Evolutionary conservation across 108 stramenopile genomes (phyloP).

Genomic region (Bacterosira constricta): DNA sequence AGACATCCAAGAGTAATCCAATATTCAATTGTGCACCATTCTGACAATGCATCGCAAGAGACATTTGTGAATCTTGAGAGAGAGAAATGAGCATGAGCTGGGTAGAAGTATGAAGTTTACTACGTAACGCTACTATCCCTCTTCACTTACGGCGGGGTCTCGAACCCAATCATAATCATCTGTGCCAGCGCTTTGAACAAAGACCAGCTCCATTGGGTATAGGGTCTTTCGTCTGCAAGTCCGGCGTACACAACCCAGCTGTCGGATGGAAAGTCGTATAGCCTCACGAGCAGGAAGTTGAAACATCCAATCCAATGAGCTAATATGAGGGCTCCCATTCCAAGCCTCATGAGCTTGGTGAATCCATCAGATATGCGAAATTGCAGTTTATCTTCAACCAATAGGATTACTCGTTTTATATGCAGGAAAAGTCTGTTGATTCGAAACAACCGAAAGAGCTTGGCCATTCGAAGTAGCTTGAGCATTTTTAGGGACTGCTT

Average conservation of each 20-base stretch:
- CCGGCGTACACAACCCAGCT: conserved; percentile 62
- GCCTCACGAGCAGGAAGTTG: conserved; percentile 57
- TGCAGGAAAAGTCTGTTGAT: conserved; percentile 55
- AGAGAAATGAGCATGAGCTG: not conserved
- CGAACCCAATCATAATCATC: conserved; percentile 78
- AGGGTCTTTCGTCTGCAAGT: conserved; percentile 36
- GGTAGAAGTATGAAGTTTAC: not conserved
- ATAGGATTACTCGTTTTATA: conserved; percentile 37
- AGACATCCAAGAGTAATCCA: conserved; percentile 67
- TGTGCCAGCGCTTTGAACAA: conserved; percentile 72
- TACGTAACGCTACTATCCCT: not conserved
- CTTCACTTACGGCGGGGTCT: conserved; percentile 61
- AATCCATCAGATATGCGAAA: conserved; percentile 61
- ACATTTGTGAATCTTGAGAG: conserved; percentile 54
- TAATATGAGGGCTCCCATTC: conserved; percentile 52
- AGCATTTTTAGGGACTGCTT: conserved; percentile 61
- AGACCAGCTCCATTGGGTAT: conserved; percentile 61
- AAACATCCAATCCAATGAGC: conserved; percentile 77
- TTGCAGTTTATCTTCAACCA: conserved; percentile 58
- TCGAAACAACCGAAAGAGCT: conserved; percentile 66
- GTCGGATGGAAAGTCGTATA: conserved; percentile 59
- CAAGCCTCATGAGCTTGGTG: conserved; percentile 55
- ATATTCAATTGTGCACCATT: conserved; percentile 66
- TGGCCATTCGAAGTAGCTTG: conserved; percentile 58
- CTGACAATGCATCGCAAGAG: conserved; percentile 49